These are phyloP conservation scores for Nyssa sinensis DNA, from an alignment of 148 eudicot genomes.

Conservation along the genomic window DNA sequence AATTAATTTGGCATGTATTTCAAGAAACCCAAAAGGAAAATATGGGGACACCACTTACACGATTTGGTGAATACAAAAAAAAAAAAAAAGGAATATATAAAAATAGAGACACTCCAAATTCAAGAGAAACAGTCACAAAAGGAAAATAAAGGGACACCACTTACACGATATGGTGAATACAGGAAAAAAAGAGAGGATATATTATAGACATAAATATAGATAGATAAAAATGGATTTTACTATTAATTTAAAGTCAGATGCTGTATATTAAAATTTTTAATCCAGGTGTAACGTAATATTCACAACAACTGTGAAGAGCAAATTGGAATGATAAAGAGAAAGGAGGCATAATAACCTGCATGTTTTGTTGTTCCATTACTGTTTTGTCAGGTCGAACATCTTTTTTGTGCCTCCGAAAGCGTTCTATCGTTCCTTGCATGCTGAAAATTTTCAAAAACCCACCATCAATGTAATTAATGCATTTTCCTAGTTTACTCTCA, in stretches of 20 bases:
- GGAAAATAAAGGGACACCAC: not conserved
- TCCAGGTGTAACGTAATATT: too few species aligned
- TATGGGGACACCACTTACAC: not conserved
- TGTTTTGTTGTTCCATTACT: constrained; percentile 52
- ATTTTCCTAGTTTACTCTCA: not conserved
- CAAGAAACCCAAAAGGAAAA: not conserved
- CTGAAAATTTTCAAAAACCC: constrained; percentile 33
- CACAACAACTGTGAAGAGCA: too few species aligned
- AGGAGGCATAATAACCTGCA: constrained; percentile 57
- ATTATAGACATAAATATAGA: too few species aligned
- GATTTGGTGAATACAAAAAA: not conserved
- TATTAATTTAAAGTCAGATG: too few species aligned
- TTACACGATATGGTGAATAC: not conserved
- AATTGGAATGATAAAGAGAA: not conserved
- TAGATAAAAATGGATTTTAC: too few species aligned
- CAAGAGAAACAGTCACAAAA: too few species aligned
- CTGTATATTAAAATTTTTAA: not conserved
- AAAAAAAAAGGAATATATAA: too few species aligned
- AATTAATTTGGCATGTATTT: not conserved
- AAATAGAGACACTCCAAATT: too few species aligned
- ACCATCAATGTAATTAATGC: not conserved
- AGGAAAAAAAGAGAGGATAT: too few species aligned
- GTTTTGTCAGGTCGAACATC: constrained; percentile 49
- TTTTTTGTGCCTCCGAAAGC: constrained; percentile 57
- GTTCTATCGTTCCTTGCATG: constrained; percentile 73